Conservation (phyloP, 2,329 filamentous ascomycete species). For the Talaromyces sp. region DNA sequence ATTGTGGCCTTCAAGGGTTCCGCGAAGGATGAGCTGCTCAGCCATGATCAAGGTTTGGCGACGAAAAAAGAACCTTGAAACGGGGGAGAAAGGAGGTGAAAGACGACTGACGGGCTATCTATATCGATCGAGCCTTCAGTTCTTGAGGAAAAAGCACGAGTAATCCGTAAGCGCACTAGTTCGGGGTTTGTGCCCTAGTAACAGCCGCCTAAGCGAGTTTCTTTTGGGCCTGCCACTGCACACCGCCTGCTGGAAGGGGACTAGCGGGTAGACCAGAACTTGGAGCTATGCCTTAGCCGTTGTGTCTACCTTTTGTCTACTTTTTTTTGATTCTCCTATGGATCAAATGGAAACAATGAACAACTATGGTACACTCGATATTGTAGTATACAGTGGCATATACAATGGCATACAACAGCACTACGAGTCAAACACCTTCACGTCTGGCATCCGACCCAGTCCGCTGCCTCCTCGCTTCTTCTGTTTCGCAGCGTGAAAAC, state of each 20-base stretch:
- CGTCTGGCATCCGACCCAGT: slow-evolving; percentile 50
- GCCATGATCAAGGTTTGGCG: slow-evolving; percentile 62
- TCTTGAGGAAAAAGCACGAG: slow-evolving; percentile 35
- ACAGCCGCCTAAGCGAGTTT: slow-evolving; percentile 23
- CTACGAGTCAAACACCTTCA: slow-evolving; percentile 42
- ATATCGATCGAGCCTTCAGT: slow-evolving; percentile 40
- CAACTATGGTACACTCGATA: neutral
- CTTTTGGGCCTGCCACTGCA: neutral
- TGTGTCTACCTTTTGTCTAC: too few relatives aligned
- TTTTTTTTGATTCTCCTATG: too few relatives aligned
- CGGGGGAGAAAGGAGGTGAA: slow-evolving; percentile 29
- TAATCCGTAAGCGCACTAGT: slow-evolving; percentile 43
- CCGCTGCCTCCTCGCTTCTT: slow-evolving; percentile 40
- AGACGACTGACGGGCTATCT: slow-evolving; percentile 35
- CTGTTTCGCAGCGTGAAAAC: slow-evolving; percentile 40
- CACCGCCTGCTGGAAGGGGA: slow-evolving; percentile 12
- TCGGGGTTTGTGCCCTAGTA: slow-evolving; percentile 25
- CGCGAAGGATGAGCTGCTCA: slow-evolving; percentile 94
- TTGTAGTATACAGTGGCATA: neutral
- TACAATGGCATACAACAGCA: neutral
- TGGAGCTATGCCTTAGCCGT: too few relatives aligned
- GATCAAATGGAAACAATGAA: neutral
- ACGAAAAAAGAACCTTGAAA: slow-evolving; percentile 41
- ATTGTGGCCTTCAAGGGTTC: slow-evolving; percentile 97
- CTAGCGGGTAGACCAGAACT: neutral